Evolutionary conservation across 2,329 filamentous ascomycete species (phyloP), one percentile per base, ranked within the genome.

Genomic region (Clathrospora elynae): DNA sequence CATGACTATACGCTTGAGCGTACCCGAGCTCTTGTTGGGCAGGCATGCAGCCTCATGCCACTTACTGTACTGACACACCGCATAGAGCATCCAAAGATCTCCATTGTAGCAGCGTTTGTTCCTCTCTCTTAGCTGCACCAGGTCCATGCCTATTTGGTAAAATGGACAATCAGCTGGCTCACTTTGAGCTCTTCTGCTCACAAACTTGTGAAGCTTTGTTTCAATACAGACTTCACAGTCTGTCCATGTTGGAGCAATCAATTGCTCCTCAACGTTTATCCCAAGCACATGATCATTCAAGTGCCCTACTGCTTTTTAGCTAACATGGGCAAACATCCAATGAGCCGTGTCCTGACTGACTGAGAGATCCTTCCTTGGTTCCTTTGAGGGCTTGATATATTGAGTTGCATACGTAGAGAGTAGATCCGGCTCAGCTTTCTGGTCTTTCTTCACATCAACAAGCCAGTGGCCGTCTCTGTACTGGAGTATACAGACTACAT

Each of bases 151-250:
- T n/a, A n/a, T n/a, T n/a, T n/a, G n/a, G n/a, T 34, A 22, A 9
- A 34, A 34, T 18, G 31, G 31, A 20, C 18, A 17, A 20, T 34
- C 31, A 34, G 31, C 31, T 34, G 18, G 31, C 31, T 34, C 18
- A 34, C 31, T 34, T 34, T 34, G 31, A 34, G 31, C 31, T 34
- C 31, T 22, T 22, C 31, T 34, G 31, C 31, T 34, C 18, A 34
- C 31, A 34, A 34, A 34, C 31, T 13, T 34, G 31, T 34, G 31
- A 22, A 34, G 31, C 31, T 34, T 34, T 13, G 31, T 20, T 12
- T 34, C 18, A 34, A 34, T 34, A 34, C 31, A 34, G 18, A 34
- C 31, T 5, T 22, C 10, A 34, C 31, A 34, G 31, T 34, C 18
- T 34, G 31, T 34, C 31, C 31, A 34, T 34, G 16, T 34, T 12